phyloP scores from a whole-genome alignment of 805 yeast species.

The Wickerhamomyces rabaulensis region DNA sequence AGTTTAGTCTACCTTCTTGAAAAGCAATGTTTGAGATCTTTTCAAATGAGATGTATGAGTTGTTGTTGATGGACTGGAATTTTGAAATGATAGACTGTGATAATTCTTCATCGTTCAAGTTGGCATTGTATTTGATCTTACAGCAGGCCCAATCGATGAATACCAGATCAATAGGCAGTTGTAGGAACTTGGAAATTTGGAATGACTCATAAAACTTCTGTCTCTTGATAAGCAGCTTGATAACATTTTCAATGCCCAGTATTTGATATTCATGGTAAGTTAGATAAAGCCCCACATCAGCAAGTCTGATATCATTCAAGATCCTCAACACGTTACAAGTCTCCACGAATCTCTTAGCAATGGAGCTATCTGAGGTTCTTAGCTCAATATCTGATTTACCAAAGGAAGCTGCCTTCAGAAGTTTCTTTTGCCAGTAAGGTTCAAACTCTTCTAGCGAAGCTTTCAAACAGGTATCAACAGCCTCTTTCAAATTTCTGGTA shows the following conservation, averaged over 20 bases:
- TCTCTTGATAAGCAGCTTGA: conserved; percentile 53
- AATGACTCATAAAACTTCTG: conserved; percentile 58
- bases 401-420: conserved; percentile 77
- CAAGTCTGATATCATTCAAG: conserved; percentile 61
- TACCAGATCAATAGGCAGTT: conserved; percentile 44
- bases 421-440: conserved; percentile 70
- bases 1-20: conserved; percentile 71
- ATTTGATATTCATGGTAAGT: conserved; percentile 49
- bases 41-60: conserved; percentile 47
- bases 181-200: conserved; percentile 48
- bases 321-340: conserved; percentile 59
- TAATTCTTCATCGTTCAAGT: conserved; percentile 54
- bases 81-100: conserved; percentile 43
- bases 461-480: conserved; percentile 64
- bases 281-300: conserved; percentile 62
- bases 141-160: conserved; percentile 78
- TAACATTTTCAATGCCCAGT: conserved; percentile 52
- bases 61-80: conserved; percentile 27
- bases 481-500: conserved; percentile 42
- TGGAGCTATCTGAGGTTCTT: conserved; percentile 32
- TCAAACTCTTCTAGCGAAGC: conserved; percentile 80
- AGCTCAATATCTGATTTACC: conserved; percentile 58
- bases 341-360: conserved; percentile 47
- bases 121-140: conserved; percentile 52
- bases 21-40: conserved; percentile 60